phyloP scores from a whole-genome alignment of 371 early-diverging fungal genomes.

The Lichtheimia ornata region DNA sequence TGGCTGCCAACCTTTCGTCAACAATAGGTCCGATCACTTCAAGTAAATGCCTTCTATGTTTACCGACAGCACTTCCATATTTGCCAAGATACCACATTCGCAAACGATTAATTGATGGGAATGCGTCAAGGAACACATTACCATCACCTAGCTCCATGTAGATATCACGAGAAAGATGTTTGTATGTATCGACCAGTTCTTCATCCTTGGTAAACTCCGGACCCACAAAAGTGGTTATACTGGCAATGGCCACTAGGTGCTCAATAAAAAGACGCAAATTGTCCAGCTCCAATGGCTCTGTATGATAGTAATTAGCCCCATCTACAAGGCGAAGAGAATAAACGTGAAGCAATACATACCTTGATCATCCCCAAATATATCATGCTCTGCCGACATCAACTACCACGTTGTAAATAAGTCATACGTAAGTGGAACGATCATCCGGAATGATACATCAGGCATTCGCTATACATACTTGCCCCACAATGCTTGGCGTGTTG shows the following conservation, averaged over 20 bases:
- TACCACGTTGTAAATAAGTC: not conserved
- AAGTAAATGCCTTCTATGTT: not conserved
- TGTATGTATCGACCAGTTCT: slow-evolving; percentile 14
- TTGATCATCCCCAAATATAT: not conserved
- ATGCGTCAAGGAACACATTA: slow-evolving; percentile 10
- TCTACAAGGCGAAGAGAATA: not conserved
- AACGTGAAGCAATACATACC: not conserved
- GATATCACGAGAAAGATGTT: slow-evolving; percentile 18
- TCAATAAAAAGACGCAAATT: slow-evolving; percentile 15
- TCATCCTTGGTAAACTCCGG: slow-evolving; percentile 13
- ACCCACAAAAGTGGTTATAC: slow-evolving; percentile 20
- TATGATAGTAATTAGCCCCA: not conserved
- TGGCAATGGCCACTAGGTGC: slow-evolving; percentile 11
- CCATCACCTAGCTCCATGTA: not conserved
- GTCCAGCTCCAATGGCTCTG: not conserved
- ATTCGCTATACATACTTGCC: slow-evolving; percentile 1
- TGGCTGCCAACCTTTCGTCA: not conserved
- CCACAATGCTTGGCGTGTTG: slow-evolving; percentile 10
- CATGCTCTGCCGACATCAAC: not conserved
- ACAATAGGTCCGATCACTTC: not conserved
- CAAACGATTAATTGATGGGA: slow-evolving; percentile 2
- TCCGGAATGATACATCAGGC: not conserved
- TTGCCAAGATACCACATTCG: slow-evolving; percentile 12
- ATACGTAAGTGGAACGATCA: too few species aligned
- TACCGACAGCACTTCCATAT: too few species aligned